Evolutionary conservation across 345 rosid genomes (phyloP).

Genomic region (Erodium maritimum): DNA sequence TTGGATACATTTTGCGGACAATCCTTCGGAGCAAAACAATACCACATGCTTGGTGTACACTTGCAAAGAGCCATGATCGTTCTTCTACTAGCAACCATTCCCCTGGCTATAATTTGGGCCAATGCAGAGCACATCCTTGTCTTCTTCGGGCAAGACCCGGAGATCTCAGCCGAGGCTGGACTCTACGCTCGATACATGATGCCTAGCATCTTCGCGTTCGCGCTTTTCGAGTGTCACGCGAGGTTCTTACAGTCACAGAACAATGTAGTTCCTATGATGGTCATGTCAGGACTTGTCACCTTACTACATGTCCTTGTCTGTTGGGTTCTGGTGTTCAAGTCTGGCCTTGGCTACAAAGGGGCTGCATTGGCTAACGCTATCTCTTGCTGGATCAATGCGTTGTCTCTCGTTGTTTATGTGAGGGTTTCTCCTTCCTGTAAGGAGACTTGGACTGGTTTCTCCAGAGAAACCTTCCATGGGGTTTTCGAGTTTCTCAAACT

Average conservation of each 20-base stretch:
- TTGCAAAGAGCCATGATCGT: conserved; percentile 16
- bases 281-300: conserved; percentile 27
- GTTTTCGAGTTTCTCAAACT: too few species aligned
- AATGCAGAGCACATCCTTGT: conserved; percentile 10
- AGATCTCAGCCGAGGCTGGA: conserved; percentile 31
- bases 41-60: conserved; percentile 19
- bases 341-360: conserved; percentile 35
- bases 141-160: conserved; percentile 13
- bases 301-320: conserved; percentile 27
- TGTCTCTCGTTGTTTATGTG: conserved; percentile 19
- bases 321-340: conserved; percentile 32
- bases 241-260: conserved; percentile 40
- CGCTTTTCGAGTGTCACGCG: conserved; percentile 26
- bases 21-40: conserved; percentile 21
- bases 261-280: conserved; percentile 37
- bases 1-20: conserved; percentile 30
- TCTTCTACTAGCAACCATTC: conserved; percentile 12
- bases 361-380: conserved; percentile 37
- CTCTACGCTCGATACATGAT: conserved; percentile 28
- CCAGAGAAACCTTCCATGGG: not conserved
- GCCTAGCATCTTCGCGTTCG: conserved; percentile 30
- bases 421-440: not conserved
- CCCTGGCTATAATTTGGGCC: conserved; percentile 10
- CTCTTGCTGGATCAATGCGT: conserved; percentile 28
- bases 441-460: not conserved